phyloP scores from a whole-genome alignment of 176 grass and related monocot genomes.

The Dactylis glomerata region DNA sequence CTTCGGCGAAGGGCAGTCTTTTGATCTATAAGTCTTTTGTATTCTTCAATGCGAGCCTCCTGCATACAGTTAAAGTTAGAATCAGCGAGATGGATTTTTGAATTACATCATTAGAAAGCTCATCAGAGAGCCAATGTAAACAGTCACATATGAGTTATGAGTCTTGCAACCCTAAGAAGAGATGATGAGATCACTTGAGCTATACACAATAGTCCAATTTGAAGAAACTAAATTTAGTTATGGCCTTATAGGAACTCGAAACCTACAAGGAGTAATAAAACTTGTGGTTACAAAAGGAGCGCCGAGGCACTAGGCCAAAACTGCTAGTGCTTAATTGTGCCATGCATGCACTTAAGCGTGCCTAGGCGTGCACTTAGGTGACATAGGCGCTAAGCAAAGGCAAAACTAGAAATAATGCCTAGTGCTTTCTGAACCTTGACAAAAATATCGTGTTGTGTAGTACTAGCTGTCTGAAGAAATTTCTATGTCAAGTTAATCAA shows the following conservation, averaged over 20 bases:
- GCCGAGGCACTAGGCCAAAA: too few species aligned
- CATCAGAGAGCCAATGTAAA: background rate
- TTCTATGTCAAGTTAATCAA: background rate
- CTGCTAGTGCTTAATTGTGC: too few species aligned
- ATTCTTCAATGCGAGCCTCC: conserved; percentile 87
- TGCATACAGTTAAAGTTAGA: conserved; percentile 32
- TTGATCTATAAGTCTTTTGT: conserved; percentile 70
- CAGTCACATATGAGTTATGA: background rate
- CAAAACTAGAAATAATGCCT: too few species aligned
- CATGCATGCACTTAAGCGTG: too few species aligned
- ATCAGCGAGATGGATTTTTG: background rate
- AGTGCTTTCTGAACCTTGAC: too few species aligned
- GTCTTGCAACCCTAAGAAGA: conserved; percentile 3
- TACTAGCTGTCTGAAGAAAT: background rate
- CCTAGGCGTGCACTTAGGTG: too few species aligned
- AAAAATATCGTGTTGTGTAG: background rate
- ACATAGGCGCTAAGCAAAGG: too few species aligned
- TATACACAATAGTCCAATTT: background rate
- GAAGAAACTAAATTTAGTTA: background rate
- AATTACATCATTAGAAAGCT: background rate
- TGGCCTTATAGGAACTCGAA: background rate
- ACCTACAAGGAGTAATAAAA: background rate
- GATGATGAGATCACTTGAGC: background rate
- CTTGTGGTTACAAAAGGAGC: background rate
- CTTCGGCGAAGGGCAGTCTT: conserved; percentile 66